Conservation (phyloP, 208 protist genomes). For the Wallacemonas sp. region DNA sequence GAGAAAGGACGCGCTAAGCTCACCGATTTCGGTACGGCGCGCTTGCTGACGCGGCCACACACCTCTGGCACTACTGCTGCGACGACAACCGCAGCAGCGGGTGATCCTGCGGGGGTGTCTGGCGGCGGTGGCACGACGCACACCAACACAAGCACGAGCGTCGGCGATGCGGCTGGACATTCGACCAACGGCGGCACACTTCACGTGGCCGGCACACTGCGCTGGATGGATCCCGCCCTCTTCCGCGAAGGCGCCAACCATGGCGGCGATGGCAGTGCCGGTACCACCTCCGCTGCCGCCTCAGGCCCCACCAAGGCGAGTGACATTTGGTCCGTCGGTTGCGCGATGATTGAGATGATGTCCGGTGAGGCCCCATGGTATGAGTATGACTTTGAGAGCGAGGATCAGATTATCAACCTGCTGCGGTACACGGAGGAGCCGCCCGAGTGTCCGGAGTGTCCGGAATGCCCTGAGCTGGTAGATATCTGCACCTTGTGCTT, state of each 20-base stretch:
- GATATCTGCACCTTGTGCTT: constrained; percentile 63
- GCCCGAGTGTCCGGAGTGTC: constrained; percentile 77
- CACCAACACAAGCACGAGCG: background rate
- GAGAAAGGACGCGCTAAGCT: constrained; percentile 86
- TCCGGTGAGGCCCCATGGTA: constrained; percentile 82
- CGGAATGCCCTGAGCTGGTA: constrained; percentile 70
- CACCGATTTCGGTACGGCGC: constrained; percentile 89
- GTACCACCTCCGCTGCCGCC: background rate
- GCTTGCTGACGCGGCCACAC: constrained; percentile 59
- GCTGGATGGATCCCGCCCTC: constrained; percentile 88
- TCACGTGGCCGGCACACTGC: constrained; percentile 79
- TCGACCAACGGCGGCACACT: constrained; percentile 36
- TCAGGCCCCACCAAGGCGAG: constrained; percentile 72
- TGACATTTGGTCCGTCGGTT: constrained; percentile 92
- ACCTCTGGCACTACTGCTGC: constrained; percentile 17
- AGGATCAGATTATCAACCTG: constrained; percentile 88
- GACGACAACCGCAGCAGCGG: constrained; percentile 4
- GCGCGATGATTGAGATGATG: constrained; percentile 91
- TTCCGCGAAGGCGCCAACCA: constrained; percentile 34
- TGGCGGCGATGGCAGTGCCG: background rate
- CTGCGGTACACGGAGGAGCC: constrained; percentile 78
- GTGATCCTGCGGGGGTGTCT: constrained; percentile 13
- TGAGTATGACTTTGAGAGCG: constrained; percentile 89
- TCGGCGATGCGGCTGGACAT: background rate
- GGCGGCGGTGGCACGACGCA: constrained; percentile 6